Evolutionary conservation across 1,139 yeast species (phyloP).

Genomic region (Suhomyces bolitotheri): DNA sequence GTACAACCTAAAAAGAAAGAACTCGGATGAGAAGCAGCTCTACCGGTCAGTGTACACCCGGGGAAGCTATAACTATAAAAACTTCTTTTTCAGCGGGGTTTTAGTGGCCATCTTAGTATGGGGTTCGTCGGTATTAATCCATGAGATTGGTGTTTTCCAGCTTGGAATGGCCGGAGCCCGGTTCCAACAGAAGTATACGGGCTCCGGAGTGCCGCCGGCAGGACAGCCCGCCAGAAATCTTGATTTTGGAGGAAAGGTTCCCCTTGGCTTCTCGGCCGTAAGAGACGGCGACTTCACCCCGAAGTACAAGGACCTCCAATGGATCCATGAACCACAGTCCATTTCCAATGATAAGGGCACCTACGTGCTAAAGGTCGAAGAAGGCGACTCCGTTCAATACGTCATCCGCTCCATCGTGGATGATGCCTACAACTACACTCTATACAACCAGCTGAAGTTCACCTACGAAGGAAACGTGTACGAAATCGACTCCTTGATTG

Average conservation of each 20-base stretch:
- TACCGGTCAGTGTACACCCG: conserved; percentile 4
- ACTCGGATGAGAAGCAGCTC: conserved; percentile 15
- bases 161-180: not conserved
- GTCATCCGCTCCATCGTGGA: conserved; percentile 54
- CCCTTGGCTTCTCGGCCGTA: conserved; percentile 32
- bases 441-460: conserved; percentile 54
- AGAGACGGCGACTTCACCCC: conserved; percentile 57
- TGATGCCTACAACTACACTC: conserved; percentile 39
- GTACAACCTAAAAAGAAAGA: conserved; percentile 15
- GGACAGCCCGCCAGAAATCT: not conserved
- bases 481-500: conserved; percentile 52
- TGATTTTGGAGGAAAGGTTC: conserved; percentile 26
- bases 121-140: conserved; percentile 40
- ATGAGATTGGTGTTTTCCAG: conserved; percentile 25
- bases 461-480: conserved; percentile 38
- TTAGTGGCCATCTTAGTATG: conserved; percentile 35
- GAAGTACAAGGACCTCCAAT: conserved; percentile 54
- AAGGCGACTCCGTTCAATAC: conserved; percentile 27
- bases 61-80: conserved; percentile 14
- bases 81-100: conserved; percentile 23
- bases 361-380: conserved; percentile 42
- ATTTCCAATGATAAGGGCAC: conserved; percentile 53
- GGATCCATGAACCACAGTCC: conserved; percentile 58
- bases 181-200: not conserved
- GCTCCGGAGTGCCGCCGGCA: not conserved